Conservation (phyloP, 2,329 filamentous ascomycete species). For the Alternaria sp. region DNA sequence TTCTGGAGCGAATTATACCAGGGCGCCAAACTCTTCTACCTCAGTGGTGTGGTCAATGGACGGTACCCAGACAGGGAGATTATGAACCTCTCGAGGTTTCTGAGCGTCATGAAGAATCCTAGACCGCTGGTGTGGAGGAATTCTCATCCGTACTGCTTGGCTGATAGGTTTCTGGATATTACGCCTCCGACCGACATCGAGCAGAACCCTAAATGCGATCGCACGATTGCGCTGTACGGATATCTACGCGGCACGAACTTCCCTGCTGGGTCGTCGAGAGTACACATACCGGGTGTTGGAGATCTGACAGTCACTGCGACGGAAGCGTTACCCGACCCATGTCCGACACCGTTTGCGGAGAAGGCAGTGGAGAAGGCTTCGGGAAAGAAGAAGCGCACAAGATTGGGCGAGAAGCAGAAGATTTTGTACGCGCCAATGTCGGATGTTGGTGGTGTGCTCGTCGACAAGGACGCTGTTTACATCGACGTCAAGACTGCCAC, state of each 20-base stretch:
- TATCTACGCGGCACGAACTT: constrained; percentile 97
- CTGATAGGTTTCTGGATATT: constrained; percentile 93
- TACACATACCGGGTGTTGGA: constrained; percentile 91
- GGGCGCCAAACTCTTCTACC: constrained; percentile 94
- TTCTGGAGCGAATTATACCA: constrained; percentile 98
- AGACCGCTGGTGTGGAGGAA: constrained; percentile 96
- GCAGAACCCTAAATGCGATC: constrained; percentile 85
- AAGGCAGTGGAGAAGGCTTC: constrained; percentile 83
- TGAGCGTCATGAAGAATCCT: constrained; percentile 99
- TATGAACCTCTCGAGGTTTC: constrained; percentile 91
- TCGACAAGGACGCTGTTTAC: constrained; percentile 97
- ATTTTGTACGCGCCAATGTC: constrained; percentile 97
- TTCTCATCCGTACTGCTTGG: constrained; percentile 89
- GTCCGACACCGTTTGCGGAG: constrained; percentile 90
- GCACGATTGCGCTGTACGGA: constrained; percentile 88
- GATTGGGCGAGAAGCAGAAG: constrained; percentile 96
- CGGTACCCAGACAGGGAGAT: constrained; percentile 96
- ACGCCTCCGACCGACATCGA: constrained; percentile 93
- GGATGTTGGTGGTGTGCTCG: constrained; percentile 92
- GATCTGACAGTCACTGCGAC: constrained; percentile 85
- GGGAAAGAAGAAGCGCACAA: constrained; percentile 79
- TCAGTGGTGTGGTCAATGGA: constrained; percentile 95
- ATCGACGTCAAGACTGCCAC: constrained; percentile 75
- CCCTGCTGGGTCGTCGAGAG: constrained; percentile 78
- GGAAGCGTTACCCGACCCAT: constrained; percentile 90